phyloP scores from a whole-genome alignment of 169 alveolate genomes.

The Plasmodium coatneyi region DNA sequence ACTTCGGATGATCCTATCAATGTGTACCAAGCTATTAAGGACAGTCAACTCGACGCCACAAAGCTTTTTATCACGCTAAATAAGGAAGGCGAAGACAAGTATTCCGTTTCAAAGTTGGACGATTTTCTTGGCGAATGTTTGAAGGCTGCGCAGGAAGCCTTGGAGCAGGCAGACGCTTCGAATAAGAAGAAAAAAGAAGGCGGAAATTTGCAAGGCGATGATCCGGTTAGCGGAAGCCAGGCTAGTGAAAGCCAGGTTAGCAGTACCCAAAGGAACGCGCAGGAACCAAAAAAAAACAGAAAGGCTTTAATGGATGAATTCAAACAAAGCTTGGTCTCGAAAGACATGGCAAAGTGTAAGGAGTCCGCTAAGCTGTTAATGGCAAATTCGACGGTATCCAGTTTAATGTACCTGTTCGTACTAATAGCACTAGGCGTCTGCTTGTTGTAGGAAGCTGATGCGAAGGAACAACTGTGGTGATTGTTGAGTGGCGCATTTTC shows the following conservation, averaged over 20 bases:
- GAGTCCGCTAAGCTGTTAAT: not conserved
- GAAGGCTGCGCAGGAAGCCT: not conserved
- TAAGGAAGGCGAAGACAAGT: not conserved
- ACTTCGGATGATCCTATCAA: not conserved
- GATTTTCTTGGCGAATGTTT: slow-evolving; percentile 23
- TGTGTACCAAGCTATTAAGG: not conserved
- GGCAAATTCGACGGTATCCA: not conserved
- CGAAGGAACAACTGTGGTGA: not conserved
- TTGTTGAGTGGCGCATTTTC: not conserved
- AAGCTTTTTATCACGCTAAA: slow-evolving; percentile 26
- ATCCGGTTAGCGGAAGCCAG: not conserved
- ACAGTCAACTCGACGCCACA: slow-evolving; percentile 2
- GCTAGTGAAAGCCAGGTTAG: not conserved
- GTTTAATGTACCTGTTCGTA: slow-evolving; percentile 13
- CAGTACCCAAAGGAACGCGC: not conserved
- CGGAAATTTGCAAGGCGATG: not conserved
- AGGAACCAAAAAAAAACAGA: not conserved
- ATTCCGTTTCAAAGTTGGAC: slow-evolving; percentile 10
- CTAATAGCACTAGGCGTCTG: not conserved
- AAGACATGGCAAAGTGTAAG: slow-evolving; percentile 30
- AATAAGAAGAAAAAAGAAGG: not conserved
- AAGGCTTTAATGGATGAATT: not conserved
- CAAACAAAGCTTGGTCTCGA: slow-evolving; percentile 21
- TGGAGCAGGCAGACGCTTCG: not conserved
- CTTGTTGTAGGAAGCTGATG: not conserved